These are phyloP conservation scores for Coccomyxa sp. DNA, from an alignment of 139 green algal genomes.

Conservation along the genomic window DNA sequence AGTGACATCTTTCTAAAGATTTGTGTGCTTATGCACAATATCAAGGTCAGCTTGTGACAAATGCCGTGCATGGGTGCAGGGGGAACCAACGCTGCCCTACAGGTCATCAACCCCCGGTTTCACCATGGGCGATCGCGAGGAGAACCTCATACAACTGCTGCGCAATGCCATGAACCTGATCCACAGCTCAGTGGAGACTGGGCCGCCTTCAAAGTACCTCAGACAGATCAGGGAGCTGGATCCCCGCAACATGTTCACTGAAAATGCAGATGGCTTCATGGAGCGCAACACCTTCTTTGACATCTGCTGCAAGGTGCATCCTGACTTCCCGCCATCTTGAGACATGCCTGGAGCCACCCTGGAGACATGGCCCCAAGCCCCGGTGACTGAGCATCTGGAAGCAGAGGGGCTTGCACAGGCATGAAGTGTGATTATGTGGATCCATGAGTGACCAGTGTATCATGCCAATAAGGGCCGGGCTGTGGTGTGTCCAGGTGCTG, in stretches of 20 bases:
- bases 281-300: neutral
- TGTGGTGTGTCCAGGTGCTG: neutral
- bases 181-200: neutral
- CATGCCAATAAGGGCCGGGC: neutral
- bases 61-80: neutral
- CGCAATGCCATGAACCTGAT: neutral
- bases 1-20: neutral
- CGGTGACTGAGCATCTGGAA: neutral
- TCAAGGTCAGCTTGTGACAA: neutral
- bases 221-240: neutral
- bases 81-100: neutral
- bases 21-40: neutral
- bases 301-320: neutral
- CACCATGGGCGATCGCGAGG: neutral
- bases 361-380: neutral
- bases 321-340: neutral
- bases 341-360: neutral
- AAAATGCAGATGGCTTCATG: neutral
- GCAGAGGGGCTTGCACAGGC: neutral
- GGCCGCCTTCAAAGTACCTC: neutral
- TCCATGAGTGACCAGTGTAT: neutral
- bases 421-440: neutral
- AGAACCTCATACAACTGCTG: neutral
- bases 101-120: neutral
- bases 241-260: neutral